Percentiles rank a stretch among this genome's conserved stretches.
Conservation (phyloP, 2,329 filamentous ascomycete genomes). For the Colletotrichum limetticola region DNA sequence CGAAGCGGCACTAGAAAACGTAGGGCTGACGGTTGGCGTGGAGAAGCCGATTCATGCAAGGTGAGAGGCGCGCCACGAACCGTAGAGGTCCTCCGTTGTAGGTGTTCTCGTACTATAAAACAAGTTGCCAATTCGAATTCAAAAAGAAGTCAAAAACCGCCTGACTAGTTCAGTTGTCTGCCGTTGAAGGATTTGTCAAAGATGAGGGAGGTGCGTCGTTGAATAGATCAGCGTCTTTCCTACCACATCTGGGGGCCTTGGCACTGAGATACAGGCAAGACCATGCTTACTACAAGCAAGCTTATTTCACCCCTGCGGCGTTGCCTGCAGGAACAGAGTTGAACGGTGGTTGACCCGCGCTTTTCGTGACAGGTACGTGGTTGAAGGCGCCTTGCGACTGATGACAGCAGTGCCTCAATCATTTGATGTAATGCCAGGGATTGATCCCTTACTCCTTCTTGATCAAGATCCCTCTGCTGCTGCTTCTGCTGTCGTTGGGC, state of each 20-base stretch:
- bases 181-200: too few relatives aligned
- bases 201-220: neutral
- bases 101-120: too few relatives aligned
- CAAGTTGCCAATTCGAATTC: neutral
- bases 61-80: neutral
- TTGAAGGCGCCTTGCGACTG: neutral
- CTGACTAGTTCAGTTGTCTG: neutral
- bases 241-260: neutral
- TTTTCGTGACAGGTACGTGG: neutral
- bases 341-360: neutral
- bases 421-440: neutral
- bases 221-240: neutral
- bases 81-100: neutral
- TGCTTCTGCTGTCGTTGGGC: too few relatives aligned
- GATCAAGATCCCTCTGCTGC: neutral
- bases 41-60: neutral
- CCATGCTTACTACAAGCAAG: constrained; percentile 7
- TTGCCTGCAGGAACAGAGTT: neutral
- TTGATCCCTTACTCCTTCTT: neutral
- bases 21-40: constrained; percentile 19
- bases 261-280: neutral
- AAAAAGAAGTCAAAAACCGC: neutral
- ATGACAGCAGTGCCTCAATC: neutral
- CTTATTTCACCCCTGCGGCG: constrained; percentile 1
- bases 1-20: neutral